Evolutionary conservation across 495 filamentous ascomycete genomes (phyloP).

Genomic region (Lophium mytilinum): DNA sequence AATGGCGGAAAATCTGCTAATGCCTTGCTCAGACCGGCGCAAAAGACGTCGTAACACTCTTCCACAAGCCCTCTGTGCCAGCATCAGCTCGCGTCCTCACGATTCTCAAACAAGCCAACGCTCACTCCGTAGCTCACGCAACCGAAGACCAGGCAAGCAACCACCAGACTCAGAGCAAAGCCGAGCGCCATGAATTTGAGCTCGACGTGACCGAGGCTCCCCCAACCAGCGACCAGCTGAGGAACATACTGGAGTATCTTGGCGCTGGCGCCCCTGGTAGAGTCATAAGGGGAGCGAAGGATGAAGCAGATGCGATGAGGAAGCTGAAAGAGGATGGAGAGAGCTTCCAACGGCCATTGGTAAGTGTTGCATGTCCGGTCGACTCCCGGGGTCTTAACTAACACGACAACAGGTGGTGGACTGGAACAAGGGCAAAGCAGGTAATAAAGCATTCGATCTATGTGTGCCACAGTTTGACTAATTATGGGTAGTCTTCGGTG

Average conservation of each 20-base stretch:
- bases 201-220: constrained; percentile 73
- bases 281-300: constrained; percentile 62
- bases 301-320: constrained; percentile 67
- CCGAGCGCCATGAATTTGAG: constrained; percentile 62
- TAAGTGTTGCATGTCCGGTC: constrained; percentile 45
- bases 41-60: constrained; percentile 83
- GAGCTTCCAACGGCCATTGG: constrained; percentile 57
- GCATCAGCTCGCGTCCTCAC: constrained; percentile 59
- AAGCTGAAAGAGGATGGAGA: constrained; percentile 49
- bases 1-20: not conserved
- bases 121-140: constrained; percentile 48
- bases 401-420: constrained; percentile 50
- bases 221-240: constrained; percentile 77
- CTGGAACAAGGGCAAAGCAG: constrained; percentile 82
- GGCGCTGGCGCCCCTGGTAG: constrained; percentile 42
- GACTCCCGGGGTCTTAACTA: constrained; percentile 39
- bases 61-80: constrained; percentile 66
- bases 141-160: constrained; percentile 61
- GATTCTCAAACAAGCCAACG: constrained; percentile 65
- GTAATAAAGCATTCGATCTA: constrained; percentile 26
- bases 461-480: constrained; percentile 4
- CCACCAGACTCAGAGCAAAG: constrained; percentile 46
- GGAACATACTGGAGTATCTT: constrained; percentile 83
- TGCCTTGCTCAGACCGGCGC: constrained; percentile 27
- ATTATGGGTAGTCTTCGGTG: constrained; percentile 47